Conservation (phyloP, 495 filamentous ascomycete species). For the Friedmanniomyces simplex region DNA sequence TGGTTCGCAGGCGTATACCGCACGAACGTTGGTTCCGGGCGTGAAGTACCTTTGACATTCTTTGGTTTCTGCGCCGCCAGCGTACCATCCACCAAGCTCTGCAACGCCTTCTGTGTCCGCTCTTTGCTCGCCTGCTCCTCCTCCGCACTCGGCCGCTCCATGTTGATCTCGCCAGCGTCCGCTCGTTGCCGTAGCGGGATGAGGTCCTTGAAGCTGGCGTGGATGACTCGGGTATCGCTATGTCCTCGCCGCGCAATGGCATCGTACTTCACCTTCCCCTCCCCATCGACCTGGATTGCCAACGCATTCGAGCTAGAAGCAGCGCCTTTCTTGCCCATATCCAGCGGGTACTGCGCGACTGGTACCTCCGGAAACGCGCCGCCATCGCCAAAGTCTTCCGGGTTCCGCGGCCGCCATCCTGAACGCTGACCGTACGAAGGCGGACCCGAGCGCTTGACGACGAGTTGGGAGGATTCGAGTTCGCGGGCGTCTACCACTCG, state of each 20-base stretch:
- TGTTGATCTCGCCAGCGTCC: conserved; percentile 84
- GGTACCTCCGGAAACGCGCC: conserved; percentile 93
- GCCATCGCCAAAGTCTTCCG: conserved; percentile 92
- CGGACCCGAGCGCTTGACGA: conserved; percentile 76
- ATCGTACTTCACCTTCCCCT: conserved; percentile 93
- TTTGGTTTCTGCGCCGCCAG: conserved; percentile 92
- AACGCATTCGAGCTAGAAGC: conserved; percentile 73
- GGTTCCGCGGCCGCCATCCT: conserved; percentile 75
- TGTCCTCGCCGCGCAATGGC: conserved; percentile 91
- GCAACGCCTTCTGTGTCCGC: conserved; percentile 76
- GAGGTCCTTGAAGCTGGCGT: conserved; percentile 91
- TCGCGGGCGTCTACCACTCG: conserved; percentile 67
- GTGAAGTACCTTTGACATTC: conserved; percentile 66
- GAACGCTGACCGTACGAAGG: conserved; percentile 75
- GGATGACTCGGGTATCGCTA: conserved; percentile 69
- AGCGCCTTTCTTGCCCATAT: conserved; percentile 73
- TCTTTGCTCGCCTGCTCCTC: conserved; percentile 73
- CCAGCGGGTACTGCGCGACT: conserved; percentile 88
- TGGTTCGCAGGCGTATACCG: conserved; percentile 92
- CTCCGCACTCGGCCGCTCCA: conserved; percentile 77
- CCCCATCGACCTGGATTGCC: conserved; percentile 77
- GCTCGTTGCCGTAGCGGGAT: conserved; percentile 91
- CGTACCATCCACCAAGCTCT: conserved; percentile 70
- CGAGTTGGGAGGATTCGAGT: conserved; percentile 76
- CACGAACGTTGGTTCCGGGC: conserved; percentile 84